Evolutionary conservation across 352 stramenopile species (phyloP), one percentile per base, ranked within the genome.

Genomic region (Pythium pyrilobum): DNA sequence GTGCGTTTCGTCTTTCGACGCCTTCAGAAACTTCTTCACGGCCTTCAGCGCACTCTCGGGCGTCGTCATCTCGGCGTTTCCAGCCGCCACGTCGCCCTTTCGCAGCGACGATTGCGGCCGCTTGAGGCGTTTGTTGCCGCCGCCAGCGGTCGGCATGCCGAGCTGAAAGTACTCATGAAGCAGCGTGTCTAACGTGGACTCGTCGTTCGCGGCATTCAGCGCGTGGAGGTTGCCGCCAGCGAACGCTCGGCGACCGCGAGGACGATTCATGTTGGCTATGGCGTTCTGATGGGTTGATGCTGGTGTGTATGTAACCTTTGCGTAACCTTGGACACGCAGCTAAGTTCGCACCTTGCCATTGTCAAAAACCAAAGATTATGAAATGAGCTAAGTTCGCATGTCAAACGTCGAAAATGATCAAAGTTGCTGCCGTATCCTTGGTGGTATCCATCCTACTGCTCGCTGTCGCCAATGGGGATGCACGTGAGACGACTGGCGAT

Each of bases 101-200:
- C n/a, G 7, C 25, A 23, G n/a, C 3, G 28, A 20, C 31, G n/a
- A 25, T 20, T 39, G 45, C 24, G 40, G 47, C 32, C 45, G 55
- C 46, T 51, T 55, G 11, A 46, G 42, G 12, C 46, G 38, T 20
- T 38, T 36, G 24, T 37, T 52, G 51, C n/a, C 31, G 5, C 24
- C 38, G 5, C 15, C 25, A 16, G 29, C 29, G 5, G 36, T 5
- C 4, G 52, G 44, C 4, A 37, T 36, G 3, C 29, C 47, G 0
- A 49, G 32, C 13, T 54, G 60, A 25, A 68, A 68, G 60, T 61
- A 68, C 36, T 53, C 28, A 27, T 53, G 53, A 15, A 68, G 32
- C 10, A 68, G 49, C 12, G 21, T 15, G 28, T 68, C 60, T 0
- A 68, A 44, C 23, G 43, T 43, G 28, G 32, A 32, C 20, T 59